A percentile compares a stretch with the other conserved stretches of the same genome.
These are phyloP conservation scores for Bjerkandera adusta DNA, from an alignment of 1,284 basidiomycete species.

Conservation along the genomic window DNA sequence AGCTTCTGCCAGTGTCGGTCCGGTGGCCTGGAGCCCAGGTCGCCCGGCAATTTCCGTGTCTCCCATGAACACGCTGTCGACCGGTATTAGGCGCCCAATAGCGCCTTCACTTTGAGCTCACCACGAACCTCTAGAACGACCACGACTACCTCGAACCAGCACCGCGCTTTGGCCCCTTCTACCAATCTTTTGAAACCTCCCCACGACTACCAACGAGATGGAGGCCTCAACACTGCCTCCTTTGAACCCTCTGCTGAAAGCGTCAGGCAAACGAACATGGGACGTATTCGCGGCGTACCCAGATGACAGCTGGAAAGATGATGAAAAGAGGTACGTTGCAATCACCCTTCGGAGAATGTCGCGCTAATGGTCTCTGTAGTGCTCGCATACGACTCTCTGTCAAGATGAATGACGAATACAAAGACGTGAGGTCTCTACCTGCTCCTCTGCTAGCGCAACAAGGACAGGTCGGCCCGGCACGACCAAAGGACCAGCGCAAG, in stretches of 20 bases:
- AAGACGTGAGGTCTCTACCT: slow-evolving; percentile 84
- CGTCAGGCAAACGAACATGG: slow-evolving; percentile 65
- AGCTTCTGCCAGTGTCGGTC: too few species aligned
- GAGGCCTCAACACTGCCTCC: slow-evolving; percentile 56
- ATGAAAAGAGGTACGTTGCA: slow-evolving; percentile 60
- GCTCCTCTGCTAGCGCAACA: slow-evolving; percentile 81
- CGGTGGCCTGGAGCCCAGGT: too few species aligned
- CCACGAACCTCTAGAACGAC: too few species aligned
- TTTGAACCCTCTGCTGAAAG: slow-evolving; percentile 61
- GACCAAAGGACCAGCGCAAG: slow-evolving; percentile 62
- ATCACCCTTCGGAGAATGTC: not conserved
- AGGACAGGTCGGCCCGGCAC: slow-evolving; percentile 73
- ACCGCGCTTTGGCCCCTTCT: too few species aligned
- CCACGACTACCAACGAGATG: slow-evolving; percentile 14
- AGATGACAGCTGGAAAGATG: slow-evolving; percentile 59
- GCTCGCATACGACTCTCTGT: slow-evolving; percentile 64
- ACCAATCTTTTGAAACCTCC: not conserved
- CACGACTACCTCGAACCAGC: too few species aligned
- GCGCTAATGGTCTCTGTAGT: slow-evolving; percentile 34
- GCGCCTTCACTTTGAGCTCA: too few species aligned
- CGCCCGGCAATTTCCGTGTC: too few species aligned
- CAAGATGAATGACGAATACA: slow-evolving; percentile 86
- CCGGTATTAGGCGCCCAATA: too few species aligned
- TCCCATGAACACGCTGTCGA: too few species aligned
- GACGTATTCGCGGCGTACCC: slow-evolving; percentile 65